These are phyloP conservation scores for Lithospermum erythrorhizon DNA, from an alignment of 257 asterid genomes.

Conservation along the genomic window DNA sequence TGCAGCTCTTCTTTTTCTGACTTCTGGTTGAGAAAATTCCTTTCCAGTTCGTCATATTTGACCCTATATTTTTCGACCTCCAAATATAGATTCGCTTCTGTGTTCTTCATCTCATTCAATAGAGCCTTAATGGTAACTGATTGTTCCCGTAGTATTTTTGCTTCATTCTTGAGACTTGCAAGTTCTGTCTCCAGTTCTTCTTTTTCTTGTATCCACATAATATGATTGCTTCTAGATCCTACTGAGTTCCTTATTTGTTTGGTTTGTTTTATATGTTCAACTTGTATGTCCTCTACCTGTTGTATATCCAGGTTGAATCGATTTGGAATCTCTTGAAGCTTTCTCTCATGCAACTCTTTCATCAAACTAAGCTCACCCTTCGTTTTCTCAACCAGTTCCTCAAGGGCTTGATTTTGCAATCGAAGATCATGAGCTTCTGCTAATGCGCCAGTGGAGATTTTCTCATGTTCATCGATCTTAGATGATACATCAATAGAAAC, in stretches of 20 bases:
- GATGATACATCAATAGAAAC: constrained; percentile 52
- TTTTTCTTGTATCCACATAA: too few species aligned
- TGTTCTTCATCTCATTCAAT: constrained; percentile 44
- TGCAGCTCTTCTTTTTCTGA: constrained; percentile 54
- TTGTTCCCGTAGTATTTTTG: constrained; percentile 37
- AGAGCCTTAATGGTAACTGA: constrained; percentile 43
- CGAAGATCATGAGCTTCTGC: constrained; percentile 49
- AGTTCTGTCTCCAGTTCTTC: too few species aligned
- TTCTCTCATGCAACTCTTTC: constrained; percentile 30
- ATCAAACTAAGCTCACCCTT: constrained; percentile 34
- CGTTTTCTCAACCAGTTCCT: constrained; percentile 49
- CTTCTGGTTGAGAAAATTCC: constrained; percentile 29
- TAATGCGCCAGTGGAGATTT: constrained; percentile 39
- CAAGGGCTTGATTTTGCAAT: constrained; percentile 41
- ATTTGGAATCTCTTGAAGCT: constrained; percentile 18
- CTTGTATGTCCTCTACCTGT: too few species aligned
- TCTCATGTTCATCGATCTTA: constrained; percentile 52
- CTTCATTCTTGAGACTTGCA: constrained; percentile 24
- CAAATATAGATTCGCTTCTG: constrained; percentile 46
- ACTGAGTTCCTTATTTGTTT: too few species aligned
- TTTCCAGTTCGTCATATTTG: constrained; percentile 42
- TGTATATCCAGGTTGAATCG: too few species aligned
- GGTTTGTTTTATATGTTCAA: too few species aligned
- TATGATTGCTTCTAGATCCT: too few species aligned
- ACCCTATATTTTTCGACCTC: constrained; percentile 50